A percentile compares a stretch with the other conserved stretches of the same genome.
Conservation (phyloP, 805 yeast species). For the Wickerhamiella kurtzmanii region DNA sequence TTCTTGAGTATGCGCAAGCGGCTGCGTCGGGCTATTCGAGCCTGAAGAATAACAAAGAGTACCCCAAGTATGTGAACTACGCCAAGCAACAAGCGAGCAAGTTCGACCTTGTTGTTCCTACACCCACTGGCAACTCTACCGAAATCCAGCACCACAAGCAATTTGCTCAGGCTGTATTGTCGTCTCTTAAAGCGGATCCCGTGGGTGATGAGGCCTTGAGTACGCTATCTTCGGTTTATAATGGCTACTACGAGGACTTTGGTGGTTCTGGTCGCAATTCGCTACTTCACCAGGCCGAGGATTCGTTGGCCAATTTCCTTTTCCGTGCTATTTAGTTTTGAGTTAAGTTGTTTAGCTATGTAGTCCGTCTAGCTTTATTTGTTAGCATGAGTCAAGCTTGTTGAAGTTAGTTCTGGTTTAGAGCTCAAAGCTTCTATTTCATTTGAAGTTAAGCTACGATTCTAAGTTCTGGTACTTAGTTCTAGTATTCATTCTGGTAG, state of each 20-base stretch:
- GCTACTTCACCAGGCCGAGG: background rate
- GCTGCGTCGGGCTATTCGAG: conserved; percentile 1
- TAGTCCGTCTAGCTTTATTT: too few species aligned
- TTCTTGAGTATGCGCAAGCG: background rate
- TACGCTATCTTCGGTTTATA: conserved; percentile 1
- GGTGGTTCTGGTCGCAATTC: background rate
- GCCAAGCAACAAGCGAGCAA: conserved; percentile 13
- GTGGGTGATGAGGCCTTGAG: conserved; percentile 13
- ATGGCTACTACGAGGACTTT: conserved; percentile 2
- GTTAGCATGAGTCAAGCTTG: too few species aligned
- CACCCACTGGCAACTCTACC: conserved; percentile 6
- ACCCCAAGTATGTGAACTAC: background rate
- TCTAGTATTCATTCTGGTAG: too few species aligned
- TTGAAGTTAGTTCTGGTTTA: too few species aligned
- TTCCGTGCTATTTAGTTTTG: background rate
- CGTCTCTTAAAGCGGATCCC: conserved; percentile 11
- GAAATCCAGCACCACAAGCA: background rate
- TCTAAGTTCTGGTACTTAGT: too few species aligned
- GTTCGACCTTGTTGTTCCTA: conserved; percentile 10
- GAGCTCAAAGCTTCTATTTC: too few species aligned
- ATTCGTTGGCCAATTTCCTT: background rate
- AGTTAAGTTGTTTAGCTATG: too few species aligned
- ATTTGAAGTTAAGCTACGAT: too few species aligned
- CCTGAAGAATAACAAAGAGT: background rate
- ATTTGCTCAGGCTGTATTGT: conserved; percentile 5